Conservation (phyloP, 2,329 filamentous ascomycete genomes). For the Ceratocystis albifundus region DNA sequence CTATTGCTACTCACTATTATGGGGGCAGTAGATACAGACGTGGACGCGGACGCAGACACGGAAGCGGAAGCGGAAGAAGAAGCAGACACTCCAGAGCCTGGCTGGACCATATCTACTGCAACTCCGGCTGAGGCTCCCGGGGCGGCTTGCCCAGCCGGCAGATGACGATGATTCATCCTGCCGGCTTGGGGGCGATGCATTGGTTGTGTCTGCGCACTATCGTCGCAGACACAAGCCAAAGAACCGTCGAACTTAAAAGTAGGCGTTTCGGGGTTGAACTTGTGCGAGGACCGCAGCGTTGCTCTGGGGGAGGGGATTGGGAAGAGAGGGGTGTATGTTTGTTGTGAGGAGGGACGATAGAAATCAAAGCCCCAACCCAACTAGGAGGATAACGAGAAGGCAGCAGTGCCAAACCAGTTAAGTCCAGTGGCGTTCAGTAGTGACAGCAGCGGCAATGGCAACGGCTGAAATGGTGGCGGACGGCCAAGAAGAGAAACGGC, state of each 20-base stretch:
- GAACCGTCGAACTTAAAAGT: conserved; percentile 21
- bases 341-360: conserved; percentile 18
- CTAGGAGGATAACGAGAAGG: conserved; percentile 9
- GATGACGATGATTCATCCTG: conserved; percentile 68
- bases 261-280: conserved; percentile 23
- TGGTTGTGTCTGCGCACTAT: conserved; percentile 23
- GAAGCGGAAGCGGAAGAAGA: too few relatives aligned
- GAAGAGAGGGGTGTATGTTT: neutral
- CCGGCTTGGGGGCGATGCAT: conserved; percentile 45
- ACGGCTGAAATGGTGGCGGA: neutral
- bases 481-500: neutral
- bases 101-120: conserved; percentile 24
- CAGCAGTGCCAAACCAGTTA: too few relatives aligned
- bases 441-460: neutral
- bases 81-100: conserved; percentile 23
- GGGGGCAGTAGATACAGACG: conserved; percentile 4
- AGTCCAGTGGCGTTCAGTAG: neutral
- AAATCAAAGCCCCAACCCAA: conserved; percentile 21
- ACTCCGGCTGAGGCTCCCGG: conserved; percentile 31
- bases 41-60: neutral
- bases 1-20: conserved; percentile 17
- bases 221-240: conserved; percentile 23
- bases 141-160: conserved; percentile 62
- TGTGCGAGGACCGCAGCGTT: conserved; percentile 22
- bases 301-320: conserved; percentile 14